Conservation (phyloP, 148 eudicot species). For the Fagopyrum tataricum region DNA sequence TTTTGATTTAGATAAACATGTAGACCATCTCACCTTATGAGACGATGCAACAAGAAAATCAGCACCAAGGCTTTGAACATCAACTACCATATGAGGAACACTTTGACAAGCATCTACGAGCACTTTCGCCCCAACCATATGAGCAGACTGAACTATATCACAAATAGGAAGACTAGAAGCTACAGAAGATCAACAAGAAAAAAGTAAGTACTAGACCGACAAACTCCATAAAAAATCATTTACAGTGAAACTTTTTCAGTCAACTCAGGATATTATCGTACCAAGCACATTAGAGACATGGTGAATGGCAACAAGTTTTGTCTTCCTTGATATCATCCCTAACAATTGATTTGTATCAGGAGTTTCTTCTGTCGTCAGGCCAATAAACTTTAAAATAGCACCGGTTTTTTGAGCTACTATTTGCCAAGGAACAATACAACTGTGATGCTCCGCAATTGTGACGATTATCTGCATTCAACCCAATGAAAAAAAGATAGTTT, state of each 20-base stretch:
- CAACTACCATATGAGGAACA: conserved; percentile 98
- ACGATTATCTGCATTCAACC: conserved; percentile 52
- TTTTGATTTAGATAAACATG: conserved; percentile 17
- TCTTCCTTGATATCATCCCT: conserved; percentile 57
- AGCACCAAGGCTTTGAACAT: conserved; percentile 77
- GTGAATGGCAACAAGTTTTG: conserved; percentile 80
- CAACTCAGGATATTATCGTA: conserved; percentile 18
- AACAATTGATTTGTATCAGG: conserved; percentile 58
- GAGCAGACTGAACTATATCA: conserved; percentile 77
- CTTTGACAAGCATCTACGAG: conserved; percentile 99
- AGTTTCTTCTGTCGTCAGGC: conserved; percentile 65
- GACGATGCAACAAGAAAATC: conserved; percentile 99
- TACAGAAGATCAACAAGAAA: conserved; percentile 21
- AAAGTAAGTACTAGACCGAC: background rate
- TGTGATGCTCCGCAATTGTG: conserved; percentile 94
- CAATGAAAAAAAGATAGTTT: background rate
- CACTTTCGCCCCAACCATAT: conserved; percentile 83
- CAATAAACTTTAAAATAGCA: conserved; percentile 62
- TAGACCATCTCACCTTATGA: conserved; percentile 67
- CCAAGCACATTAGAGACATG: conserved; percentile 91
- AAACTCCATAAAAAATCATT: background rate
- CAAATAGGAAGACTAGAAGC: conserved; percentile 84
- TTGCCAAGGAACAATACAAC: conserved; percentile 98
- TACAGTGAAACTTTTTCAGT: background rate
- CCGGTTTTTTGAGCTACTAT: conserved; percentile 80